Evolutionary conservation across 768 basidiomycete genomes (phyloP), one percentile per base, ranked within the genome.

Genomic region (Leccinum arenicola): DNA sequence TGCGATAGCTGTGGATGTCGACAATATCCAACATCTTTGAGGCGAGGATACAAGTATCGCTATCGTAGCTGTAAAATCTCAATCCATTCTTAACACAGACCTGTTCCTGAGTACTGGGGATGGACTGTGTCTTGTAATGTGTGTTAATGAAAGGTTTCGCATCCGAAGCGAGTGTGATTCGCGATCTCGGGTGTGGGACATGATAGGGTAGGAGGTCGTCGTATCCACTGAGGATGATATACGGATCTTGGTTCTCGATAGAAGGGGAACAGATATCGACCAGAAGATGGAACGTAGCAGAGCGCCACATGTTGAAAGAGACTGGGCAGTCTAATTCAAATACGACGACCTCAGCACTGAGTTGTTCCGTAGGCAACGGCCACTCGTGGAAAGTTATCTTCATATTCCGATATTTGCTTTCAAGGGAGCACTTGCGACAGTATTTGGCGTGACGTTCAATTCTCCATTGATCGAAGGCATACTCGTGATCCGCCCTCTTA

Each of bases 301-400:
- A 68, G 52, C 82, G 74, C 82, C 82, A 83, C 55, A 76, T 68
- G 6, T 70, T 64, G 61, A 82, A 79, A 9, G 68, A 58, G 7
- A 67, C 31, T 4, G 82, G 82, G 53, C 74, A 74, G 10, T 63
- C 57, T 2, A 81, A 59, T 58, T 83, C 80, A 53, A 83, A 83
- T 1, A 82, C 65, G 15, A 75, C 70, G 0, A 63, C 63, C 53
- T 75, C 66, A 0, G 72, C 71, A 7, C 56, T 29, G 4, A 65
- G 12, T 6, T 17, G 21, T 11, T 62, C 48, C 1, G 53, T 31
- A 0, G 82, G 80, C 40, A 83, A 61, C 0, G 82, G 82, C 50
- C 50, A 51, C 31, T 51, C 50, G 50, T 51, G 50, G 19, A 33
- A 0, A 10, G 31, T 23, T 31, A 51, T 51, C n/a, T 50, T 1